These are phyloP conservation scores for Pseudogymnoascus sp. DNA, from an alignment of 2,329 filamentous ascomycete genomes.

Conservation along the genomic window DNA sequence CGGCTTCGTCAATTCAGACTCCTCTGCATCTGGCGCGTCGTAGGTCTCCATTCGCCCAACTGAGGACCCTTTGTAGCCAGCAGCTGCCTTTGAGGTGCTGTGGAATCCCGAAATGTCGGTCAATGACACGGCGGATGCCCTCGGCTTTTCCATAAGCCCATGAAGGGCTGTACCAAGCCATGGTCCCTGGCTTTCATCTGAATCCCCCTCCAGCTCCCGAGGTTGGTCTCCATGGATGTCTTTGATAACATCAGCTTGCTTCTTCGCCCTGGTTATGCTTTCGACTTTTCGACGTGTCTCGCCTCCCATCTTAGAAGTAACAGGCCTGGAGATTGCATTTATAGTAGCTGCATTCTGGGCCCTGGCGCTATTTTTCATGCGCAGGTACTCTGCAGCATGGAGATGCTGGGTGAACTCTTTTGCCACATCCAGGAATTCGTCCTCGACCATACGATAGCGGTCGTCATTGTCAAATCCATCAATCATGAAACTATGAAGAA, in stretches of 20 bases:
- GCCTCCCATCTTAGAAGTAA: constrained; percentile 26
- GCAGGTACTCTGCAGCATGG: constrained; percentile 68
- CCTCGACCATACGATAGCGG: constrained; percentile 73
- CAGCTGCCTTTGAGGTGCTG: constrained; percentile 9
- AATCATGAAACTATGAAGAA: constrained; percentile 41
- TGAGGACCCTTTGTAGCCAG: neutral
- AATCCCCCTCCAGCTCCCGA: constrained; percentile 16
- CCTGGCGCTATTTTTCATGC: constrained; percentile 51
- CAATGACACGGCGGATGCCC: constrained; percentile 7
- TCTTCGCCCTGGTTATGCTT: constrained; percentile 29
- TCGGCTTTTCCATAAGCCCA: constrained; percentile 36
- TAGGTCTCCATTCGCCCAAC: constrained; percentile 24
- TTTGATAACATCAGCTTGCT: constrained; percentile 29
- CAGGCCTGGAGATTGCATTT: constrained; percentile 31
- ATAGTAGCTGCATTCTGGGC: constrained; percentile 43
- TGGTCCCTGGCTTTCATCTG: constrained; percentile 28
- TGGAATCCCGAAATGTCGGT: neutral
- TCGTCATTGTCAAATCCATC: constrained; percentile 61
- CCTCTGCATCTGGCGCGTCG: neutral
- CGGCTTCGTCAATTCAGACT: neutral
- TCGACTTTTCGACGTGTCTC: constrained; percentile 25
- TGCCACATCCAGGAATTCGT: constrained; percentile 63
- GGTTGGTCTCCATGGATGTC: constrained; percentile 17
- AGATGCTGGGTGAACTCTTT: constrained; percentile 65
- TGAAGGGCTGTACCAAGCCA: constrained; percentile 34